Percentiles rank a stretch among this genome's conserved stretches.
Evolutionary conservation across 2,329 filamentous ascomycete species (phyloP).

Genomic region (Allantophomopsis cytisporea): DNA sequence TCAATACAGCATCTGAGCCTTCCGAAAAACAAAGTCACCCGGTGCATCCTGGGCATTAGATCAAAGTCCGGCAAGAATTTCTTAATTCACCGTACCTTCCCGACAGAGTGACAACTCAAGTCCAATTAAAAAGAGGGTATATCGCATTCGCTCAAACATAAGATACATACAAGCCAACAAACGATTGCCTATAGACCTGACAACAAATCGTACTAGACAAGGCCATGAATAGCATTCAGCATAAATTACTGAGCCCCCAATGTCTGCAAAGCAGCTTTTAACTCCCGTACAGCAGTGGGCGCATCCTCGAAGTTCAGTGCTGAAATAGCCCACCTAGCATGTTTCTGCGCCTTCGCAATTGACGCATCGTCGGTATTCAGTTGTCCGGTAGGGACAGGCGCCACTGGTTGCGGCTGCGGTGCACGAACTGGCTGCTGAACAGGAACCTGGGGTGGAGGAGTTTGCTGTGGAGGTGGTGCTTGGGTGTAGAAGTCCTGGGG

Average conservation of each 20-base stretch:
- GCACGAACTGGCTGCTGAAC: slow-evolving; percentile 7
- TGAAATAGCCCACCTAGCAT: slow-evolving; percentile 93
- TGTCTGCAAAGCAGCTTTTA: slow-evolving; percentile 54
- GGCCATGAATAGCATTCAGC: too few relatives aligned
- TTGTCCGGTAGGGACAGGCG: slow-evolving; percentile 13
- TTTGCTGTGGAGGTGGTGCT: slow-evolving; percentile 6
- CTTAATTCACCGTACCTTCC: too few relatives aligned
- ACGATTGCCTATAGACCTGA: too few relatives aligned
- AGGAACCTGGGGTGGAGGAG: slow-evolving; percentile 15
- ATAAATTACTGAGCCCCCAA: slow-evolving; percentile 10
- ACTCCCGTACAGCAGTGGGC: slow-evolving; percentile 73
- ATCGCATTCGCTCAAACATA: too few relatives aligned
- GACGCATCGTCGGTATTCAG: slow-evolving; percentile 53
- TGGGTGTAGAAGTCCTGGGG: slow-evolving; percentile 22
- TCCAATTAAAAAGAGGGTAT: too few relatives aligned
- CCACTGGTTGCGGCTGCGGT: slow-evolving; percentile 1
- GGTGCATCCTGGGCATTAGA: too few relatives aligned
- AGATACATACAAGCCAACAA: too few relatives aligned
- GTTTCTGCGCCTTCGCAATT: slow-evolving; percentile 76
- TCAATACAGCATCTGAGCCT: too few relatives aligned
- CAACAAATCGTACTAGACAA: too few relatives aligned
- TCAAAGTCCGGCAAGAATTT: too few relatives aligned
- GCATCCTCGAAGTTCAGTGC: slow-evolving; percentile 96
- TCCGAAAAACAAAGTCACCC: too few relatives aligned
- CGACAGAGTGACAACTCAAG: too few relatives aligned